Conservation (phyloP, 768 basidiomycete genomes). For the Hypholoma sublateritium region DNA sequence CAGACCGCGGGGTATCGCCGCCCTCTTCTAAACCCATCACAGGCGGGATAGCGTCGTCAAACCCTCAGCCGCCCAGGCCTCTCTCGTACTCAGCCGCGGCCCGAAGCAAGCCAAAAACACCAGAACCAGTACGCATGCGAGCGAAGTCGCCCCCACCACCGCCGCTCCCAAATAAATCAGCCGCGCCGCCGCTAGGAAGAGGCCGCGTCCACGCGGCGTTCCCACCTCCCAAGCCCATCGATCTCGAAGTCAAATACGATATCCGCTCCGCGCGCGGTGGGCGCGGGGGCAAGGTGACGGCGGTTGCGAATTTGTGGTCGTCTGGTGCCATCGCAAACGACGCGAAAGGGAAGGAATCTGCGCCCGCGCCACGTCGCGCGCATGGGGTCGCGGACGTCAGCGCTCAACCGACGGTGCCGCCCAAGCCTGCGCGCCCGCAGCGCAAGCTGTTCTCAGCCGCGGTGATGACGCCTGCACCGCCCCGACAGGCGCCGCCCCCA, state of each 20-base stretch:
- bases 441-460: conserved; percentile 25
- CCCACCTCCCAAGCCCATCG: conserved; percentile 30
- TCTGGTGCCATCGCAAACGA: conserved; percentile 35
- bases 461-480: conserved; percentile 18
- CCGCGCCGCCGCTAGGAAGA: conserved; percentile 15
- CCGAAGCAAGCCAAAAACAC: conserved; percentile 18
- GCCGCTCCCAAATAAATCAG: conserved; percentile 12
- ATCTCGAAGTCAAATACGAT: conserved; percentile 67
- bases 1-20: conserved; percentile 36
- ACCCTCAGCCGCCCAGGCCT: neutral
- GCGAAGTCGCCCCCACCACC: conserved; percentile 3
- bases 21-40: conserved; percentile 21
- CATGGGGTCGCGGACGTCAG: conserved; percentile 3
- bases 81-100: conserved; percentile 26
- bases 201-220: conserved; percentile 28
- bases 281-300: conserved; percentile 68
- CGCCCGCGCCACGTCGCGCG: conserved; percentile 7
- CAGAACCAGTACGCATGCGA: conserved; percentile 7
- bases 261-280: conserved; percentile 78
- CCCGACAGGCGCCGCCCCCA: neutral
- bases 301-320: conserved; percentile 76
- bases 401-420: neutral
- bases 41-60: neutral
- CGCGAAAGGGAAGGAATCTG: conserved; percentile 2
- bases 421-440: conserved; percentile 10